Conservation (phyloP, 306 rosid species). For the Pyrus pyrifolia region DNA sequence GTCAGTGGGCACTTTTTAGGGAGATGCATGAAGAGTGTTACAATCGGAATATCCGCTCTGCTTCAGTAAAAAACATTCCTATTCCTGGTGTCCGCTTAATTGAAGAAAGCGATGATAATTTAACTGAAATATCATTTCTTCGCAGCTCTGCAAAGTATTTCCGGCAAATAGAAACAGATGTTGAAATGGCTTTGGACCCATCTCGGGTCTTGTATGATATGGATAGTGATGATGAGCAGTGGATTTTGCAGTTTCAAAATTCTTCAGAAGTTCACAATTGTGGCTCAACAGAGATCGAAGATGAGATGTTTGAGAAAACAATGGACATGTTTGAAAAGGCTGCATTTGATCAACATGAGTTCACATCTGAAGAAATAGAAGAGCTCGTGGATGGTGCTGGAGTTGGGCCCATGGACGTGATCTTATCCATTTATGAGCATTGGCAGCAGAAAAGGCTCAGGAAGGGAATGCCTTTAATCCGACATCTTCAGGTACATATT, state of each 20-base stretch:
- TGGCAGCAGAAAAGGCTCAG: slow-evolving; percentile 70
- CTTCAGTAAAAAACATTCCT: slow-evolving; percentile 82
- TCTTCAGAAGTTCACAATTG: slow-evolving; percentile 32
- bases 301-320: slow-evolving; percentile 65
- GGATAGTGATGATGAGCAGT: slow-evolving; percentile 94
- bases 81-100: slow-evolving; percentile 82
- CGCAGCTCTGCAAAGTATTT: slow-evolving; percentile 62
- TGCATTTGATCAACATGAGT: slow-evolving; percentile 59
- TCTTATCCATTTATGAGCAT: slow-evolving; percentile 53
- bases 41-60: slow-evolving; percentile 83
- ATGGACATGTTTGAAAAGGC: slow-evolving; percentile 89
- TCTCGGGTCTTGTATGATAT: slow-evolving; percentile 71
- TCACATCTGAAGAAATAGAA: slow-evolving; percentile 67
- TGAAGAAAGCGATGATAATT: slow-evolving; percentile 67
- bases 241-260: slow-evolving; percentile 40
- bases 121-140: slow-evolving; percentile 43
- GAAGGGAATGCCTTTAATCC: slow-evolving; percentile 80
- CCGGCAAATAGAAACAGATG: slow-evolving; percentile 70
- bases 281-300: slow-evolving; percentile 34
- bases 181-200: slow-evolving; percentile 87
- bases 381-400: slow-evolving; percentile 35
- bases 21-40: slow-evolving; percentile 96
- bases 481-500: slow-evolving; percentile 77
- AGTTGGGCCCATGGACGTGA: slow-evolving; percentile 39
- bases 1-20: slow-evolving; percentile 90